Evolutionary conservation across 768 basidiomycete species (phyloP), one percentile per base, ranked within the genome.

Genomic region (Lepiota subincarnata): DNA sequence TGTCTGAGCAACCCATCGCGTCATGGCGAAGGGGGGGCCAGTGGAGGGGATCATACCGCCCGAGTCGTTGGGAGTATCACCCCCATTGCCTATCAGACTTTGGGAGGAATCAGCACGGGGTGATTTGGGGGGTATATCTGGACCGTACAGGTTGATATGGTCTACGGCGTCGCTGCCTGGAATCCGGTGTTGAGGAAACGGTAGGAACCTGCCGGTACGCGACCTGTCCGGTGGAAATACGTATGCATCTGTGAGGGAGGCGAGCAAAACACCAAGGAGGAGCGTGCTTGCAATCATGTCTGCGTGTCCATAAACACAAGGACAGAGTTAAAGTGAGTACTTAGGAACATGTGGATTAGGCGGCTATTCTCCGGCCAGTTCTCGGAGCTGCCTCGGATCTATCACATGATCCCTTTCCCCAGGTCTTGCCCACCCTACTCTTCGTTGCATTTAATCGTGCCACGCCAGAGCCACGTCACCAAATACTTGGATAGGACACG

Each of bases 11-110:
- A 88, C 85, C 89, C 90, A 91, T 28, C 90, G 79, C 0, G 88
- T 90, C 88, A 90, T 90, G 4, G 79, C 89, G 60, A 92, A 92
- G 0, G 90, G 90, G 2, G 89, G 87, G 4, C 81, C 83, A 2
- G 78, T 78, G 31, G 83, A 84, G 0, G 87, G 87, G 43, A 89
- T 87, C 85, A 87, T 89, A 0, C 87, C 87, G 22, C 87, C 87
- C 0, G 84, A 83, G 1, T 78, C 80, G 59, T 87, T 82, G 1
- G 87, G 86, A 0, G 79, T 79, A 56, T 82, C 79, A 0, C 87
- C 87, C 0, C 84, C 85, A 57, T 87, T 88, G 8, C 87, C 87
- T 43, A 89, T 89, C 37, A 87, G 70, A 18, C 73, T 73, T 47
- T 24, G 26, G 24, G 26, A 7, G 5, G n/a, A 22, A 8, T 20